phyloP scores from a whole-genome alignment of 352 stramenopile genomes.

The Globisporangium middletonii region DNA sequence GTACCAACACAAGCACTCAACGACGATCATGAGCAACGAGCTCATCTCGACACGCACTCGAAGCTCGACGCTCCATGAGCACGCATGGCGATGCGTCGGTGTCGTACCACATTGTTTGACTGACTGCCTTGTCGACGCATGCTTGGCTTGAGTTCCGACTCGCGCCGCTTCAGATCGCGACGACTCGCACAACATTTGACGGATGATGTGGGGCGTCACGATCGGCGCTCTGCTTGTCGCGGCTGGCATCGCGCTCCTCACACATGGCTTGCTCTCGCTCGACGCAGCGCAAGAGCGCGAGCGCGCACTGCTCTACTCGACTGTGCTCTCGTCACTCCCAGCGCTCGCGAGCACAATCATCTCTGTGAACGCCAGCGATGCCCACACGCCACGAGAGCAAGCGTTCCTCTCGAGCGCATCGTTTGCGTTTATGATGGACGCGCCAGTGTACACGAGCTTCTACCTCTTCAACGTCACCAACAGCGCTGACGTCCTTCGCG shows the following conservation, averaged over 20 bases:
- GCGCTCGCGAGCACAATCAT: constrained; percentile 1
- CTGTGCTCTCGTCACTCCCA: neutral
- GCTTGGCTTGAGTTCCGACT: too few species aligned
- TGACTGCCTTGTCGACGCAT: too few species aligned
- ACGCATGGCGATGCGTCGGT: too few species aligned
- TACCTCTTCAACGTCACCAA: constrained; percentile 79
- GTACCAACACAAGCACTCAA: too few species aligned
- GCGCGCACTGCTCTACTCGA: constrained; percentile 8
- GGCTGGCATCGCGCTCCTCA: constrained; percentile 19
- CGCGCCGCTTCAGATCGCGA: too few species aligned
- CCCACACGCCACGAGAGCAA: neutral
- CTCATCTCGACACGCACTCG: too few species aligned
- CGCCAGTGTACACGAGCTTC: constrained; percentile 43
- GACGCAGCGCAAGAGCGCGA: constrained; percentile 13
- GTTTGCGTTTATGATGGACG: constrained; percentile 45
- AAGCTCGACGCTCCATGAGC: too few species aligned
- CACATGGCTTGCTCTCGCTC: constrained; percentile 19
- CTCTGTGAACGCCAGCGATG: neutral
- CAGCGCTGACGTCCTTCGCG: constrained; percentile 25
- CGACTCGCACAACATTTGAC: neutral
- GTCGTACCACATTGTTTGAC: too few species aligned
- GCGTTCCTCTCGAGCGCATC: constrained; percentile 20
- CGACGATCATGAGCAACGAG: too few species aligned
- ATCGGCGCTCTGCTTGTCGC: constrained; percentile 17
- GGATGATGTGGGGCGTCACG: constrained; percentile 21